These are phyloP conservation scores for Suillus spraguei DNA, from an alignment of 768 basidiomycete genomes.

Conservation along the genomic window DNA sequence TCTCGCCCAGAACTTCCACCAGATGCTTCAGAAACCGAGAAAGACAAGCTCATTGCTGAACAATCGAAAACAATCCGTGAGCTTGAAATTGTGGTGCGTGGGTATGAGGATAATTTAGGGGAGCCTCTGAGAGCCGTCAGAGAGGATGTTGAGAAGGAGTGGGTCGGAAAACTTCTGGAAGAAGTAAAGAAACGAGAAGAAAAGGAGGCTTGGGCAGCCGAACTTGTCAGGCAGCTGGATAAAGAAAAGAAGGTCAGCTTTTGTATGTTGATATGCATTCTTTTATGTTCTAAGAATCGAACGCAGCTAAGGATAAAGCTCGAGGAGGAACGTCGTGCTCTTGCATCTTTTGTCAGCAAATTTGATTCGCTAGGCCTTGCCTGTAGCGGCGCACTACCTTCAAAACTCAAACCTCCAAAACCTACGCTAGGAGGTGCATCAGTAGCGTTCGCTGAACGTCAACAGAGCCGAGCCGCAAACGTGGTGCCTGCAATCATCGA, in stretches of 20 bases:
- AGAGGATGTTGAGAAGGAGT: constrained; percentile 78
- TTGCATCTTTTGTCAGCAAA: constrained; percentile 80
- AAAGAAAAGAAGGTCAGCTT: constrained; percentile 69
- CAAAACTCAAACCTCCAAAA: constrained; percentile 50
- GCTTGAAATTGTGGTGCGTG: constrained; percentile 70
- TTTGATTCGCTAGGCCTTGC: constrained; percentile 75
- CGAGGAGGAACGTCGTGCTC: constrained; percentile 77
- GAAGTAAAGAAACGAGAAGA: constrained; percentile 66
- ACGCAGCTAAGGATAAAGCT: constrained; percentile 57
- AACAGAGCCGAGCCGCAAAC: constrained; percentile 35
- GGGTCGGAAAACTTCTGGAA: constrained; percentile 58
- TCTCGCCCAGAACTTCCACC: constrained; percentile 68
- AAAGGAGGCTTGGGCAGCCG: constrained; percentile 71
- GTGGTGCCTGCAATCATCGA: constrained; percentile 30
- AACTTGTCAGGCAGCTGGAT: constrained; percentile 74
- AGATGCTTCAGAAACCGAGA: constrained; percentile 68
- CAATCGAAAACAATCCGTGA: constrained; percentile 77
- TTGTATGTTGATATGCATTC: not conserved
- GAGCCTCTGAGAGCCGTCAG: constrained; percentile 65
- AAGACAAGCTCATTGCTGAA: constrained; percentile 73
- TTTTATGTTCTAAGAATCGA: not conserved
- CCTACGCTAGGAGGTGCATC: constrained; percentile 54
- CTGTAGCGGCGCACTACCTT: constrained; percentile 34
- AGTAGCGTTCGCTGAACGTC: constrained; percentile 51
- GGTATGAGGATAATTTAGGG: constrained; percentile 74